Conservation (phyloP, 2,329 filamentous ascomycete species). For the Ophiostoma ulmi region DNA sequence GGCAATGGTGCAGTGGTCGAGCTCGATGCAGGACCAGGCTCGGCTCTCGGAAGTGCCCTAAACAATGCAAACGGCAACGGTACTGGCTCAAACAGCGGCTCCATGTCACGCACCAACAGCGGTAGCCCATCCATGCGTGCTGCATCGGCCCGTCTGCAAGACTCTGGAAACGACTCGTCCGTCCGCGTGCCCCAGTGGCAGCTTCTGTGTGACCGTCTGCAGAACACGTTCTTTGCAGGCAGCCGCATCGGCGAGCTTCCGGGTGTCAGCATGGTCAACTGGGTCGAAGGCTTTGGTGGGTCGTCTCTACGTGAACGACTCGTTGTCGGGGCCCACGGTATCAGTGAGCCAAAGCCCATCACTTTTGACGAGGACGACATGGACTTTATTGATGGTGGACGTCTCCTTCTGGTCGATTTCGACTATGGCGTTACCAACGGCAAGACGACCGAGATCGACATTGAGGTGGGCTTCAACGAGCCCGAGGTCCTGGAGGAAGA, state of each 20-base stretch:
- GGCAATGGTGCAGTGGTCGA: background rate
- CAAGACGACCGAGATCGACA: slow-evolving; percentile 52
- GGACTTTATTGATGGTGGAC: slow-evolving; percentile 72
- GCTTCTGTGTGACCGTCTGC: slow-evolving; percentile 59
- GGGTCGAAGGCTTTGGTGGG: slow-evolving; percentile 56
- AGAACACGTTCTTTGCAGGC: slow-evolving; percentile 67
- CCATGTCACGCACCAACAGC: slow-evolving; percentile 38
- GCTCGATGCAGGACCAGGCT: background rate
- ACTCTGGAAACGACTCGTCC: slow-evolving; percentile 33
- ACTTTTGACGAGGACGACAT: slow-evolving; percentile 63
- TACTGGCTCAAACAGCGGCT: slow-evolving; percentile 11
- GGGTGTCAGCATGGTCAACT: slow-evolving; percentile 64
- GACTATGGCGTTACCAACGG: slow-evolving; percentile 57
- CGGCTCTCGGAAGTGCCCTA: background rate
- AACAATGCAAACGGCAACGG: background rate
- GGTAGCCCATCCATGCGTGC: slow-evolving; percentile 40
- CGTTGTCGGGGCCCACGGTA: slow-evolving; percentile 67
- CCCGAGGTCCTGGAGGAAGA: slow-evolving; percentile 70
- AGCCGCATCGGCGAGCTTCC: slow-evolving; percentile 59
- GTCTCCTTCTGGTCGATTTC: slow-evolving; percentile 69
- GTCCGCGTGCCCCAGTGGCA: slow-evolving; percentile 60
- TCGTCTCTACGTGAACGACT: slow-evolving; percentile 52
- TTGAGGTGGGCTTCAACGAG: slow-evolving; percentile 67
- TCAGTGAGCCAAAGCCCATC: slow-evolving; percentile 52
- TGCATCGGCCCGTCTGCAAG: slow-evolving; percentile 35